These are phyloP conservation scores for Moringa oleifera DNA, from an alignment of 345 rosid species.

Conservation along the genomic window DNA sequence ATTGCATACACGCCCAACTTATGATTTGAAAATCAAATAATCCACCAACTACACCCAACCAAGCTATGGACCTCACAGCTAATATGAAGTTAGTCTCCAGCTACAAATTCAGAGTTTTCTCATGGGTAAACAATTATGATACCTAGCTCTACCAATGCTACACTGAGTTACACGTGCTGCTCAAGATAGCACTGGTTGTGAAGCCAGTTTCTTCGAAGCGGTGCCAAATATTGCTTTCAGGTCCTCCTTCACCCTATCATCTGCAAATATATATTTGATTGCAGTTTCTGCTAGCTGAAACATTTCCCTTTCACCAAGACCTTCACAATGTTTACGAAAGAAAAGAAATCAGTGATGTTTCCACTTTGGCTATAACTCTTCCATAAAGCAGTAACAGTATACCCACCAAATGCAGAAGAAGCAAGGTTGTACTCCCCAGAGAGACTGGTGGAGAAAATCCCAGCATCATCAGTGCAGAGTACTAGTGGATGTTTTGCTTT, in stretches of 20 bases:
- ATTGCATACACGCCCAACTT: neutral
- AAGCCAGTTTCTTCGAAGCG: slow-evolving; percentile 29
- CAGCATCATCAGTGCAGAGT: slow-evolving; percentile 86
- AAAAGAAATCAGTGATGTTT: slow-evolving; percentile 9
- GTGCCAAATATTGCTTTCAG: slow-evolving; percentile 37
- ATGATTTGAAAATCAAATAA: neutral
- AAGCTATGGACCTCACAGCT: neutral
- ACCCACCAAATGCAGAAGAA: slow-evolving; percentile 66
- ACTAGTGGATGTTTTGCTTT: slow-evolving; percentile 62
- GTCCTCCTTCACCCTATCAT: slow-evolving; percentile 53
- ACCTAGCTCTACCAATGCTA: neutral
- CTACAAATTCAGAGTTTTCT: neutral
- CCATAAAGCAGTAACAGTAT: neutral
- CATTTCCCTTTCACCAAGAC: slow-evolving; percentile 57
- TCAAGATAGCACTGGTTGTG: slow-evolving; percentile 18
- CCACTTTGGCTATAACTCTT: slow-evolving; percentile 5
- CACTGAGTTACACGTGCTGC: neutral
- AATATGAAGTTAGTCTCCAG: neutral
- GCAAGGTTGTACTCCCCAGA: slow-evolving; percentile 68
- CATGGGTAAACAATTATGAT: neutral
- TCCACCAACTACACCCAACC: neutral
- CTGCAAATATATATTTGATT: slow-evolving; percentile 63
- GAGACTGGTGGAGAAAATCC: slow-evolving; percentile 83
- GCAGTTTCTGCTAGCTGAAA: slow-evolving; percentile 61
- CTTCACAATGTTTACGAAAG: slow-evolving; percentile 23